Percentiles rank a stretch among this genome's conserved stretches.
Evolutionary conservation across 2,329 filamentous ascomycete genomes (phyloP).

Genomic region (Claviceps lovelessii): DNA sequence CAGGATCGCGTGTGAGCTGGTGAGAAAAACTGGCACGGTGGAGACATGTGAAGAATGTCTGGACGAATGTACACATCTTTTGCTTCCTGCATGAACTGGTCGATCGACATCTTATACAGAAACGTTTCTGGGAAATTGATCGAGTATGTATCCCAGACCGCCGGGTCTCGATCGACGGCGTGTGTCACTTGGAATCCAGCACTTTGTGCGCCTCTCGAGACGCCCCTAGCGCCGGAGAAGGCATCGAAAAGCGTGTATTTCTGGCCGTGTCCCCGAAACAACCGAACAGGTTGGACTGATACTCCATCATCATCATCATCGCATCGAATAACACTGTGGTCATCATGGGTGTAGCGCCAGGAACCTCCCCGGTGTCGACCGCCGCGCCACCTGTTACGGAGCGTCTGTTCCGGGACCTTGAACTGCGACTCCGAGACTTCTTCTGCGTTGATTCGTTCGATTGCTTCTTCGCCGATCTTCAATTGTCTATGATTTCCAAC

Average conservation of each 20-base stretch:
- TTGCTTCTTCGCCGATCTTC: slow-evolving; percentile 21
- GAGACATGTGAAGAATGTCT: slow-evolving; percentile 61
- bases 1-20: slow-evolving; percentile 56
- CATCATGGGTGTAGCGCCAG: slow-evolving; percentile 7
- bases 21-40: slow-evolving; percentile 66
- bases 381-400: slow-evolving; percentile 22
- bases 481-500: slow-evolving; percentile 9
- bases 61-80: slow-evolving; percentile 23
- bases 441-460: slow-evolving; percentile 18
- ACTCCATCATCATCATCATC: slow-evolving; percentile 1
- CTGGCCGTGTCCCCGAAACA: slow-evolving; percentile 17
- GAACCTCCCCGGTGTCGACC: slow-evolving; percentile 18
- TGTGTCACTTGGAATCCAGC: slow-evolving; percentile 44
- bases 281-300: background rate
- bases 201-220: slow-evolving; percentile 45
- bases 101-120: slow-evolving; percentile 33
- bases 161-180: slow-evolving; percentile 47
- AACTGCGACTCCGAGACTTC: slow-evolving; percentile 19
- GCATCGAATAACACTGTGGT: background rate
- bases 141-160: slow-evolving; percentile 43
- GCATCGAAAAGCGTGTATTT: slow-evolving; percentile 56
- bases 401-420: slow-evolving; percentile 14
- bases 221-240: slow-evolving; percentile 61
- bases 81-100: slow-evolving; percentile 31
- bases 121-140: slow-evolving; percentile 40